Evolutionary conservation across 768 basidiomycete genomes (phyloP), one percentile per base, ranked within the genome.

Genomic region (Suillus lakei): DNA sequence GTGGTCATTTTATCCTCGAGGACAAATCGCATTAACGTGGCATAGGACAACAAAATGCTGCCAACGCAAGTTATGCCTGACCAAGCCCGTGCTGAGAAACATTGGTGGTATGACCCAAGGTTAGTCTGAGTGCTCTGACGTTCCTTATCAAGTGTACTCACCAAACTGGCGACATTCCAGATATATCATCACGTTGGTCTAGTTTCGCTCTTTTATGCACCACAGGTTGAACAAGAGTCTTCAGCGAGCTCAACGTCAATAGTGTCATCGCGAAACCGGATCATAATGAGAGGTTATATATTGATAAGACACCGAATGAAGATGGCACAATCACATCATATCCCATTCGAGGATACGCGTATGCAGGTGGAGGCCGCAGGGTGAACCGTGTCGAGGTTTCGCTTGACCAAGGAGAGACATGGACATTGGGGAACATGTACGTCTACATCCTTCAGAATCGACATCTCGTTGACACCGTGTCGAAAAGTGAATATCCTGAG

Each of bases 201-300:
- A 53, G 36, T 62, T 15, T 34, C 53, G 12, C 10, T 44, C 18
- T 38, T 1, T 38, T 58, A 62, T 65, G 18, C 58, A 62, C 59
- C 23, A 34, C 38, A 41, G 43, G 50, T 69, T 68, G 21, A 73
- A 65, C 44, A 79, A 74, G 59, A 79, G 78, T 69, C 71, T 78
- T 81, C 69, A 85, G 84, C 65, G 87, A 89, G 58, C 77, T 90
- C 21, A 89, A 86, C 66, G 83, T 85, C 43, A 89, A 89, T 67
- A 84, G 83, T 58, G 87, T 80, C 0, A 85, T 89, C 39, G 86
- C 84, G 0, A 74, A 76, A 7, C 88, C 88, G 0, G 83, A 80
- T 30, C 88, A 90, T 71, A 78, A 82, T 43, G 88, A 89, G 65
- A 74, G 69, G 30, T 62, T 86, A 8, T 15, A 39, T 26, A 48